Base-by-base conservation (phyloP, 106 monocot species). In the Allium fistulosum region DNA sequence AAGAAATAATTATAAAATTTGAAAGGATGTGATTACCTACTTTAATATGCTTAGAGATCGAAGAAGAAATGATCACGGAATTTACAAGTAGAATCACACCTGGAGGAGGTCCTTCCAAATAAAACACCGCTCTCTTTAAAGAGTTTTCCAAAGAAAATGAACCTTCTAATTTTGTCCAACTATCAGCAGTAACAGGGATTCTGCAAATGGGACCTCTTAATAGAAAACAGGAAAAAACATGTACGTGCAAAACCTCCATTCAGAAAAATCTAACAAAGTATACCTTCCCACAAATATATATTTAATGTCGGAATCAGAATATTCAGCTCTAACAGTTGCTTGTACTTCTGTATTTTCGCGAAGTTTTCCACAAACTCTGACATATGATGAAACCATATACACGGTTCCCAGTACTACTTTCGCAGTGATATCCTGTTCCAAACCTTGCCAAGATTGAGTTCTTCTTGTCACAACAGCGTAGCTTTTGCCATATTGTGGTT, bases 401-500 rank as follows among this genome's bases (percentile, higher is more conserved):
- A 71, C 76, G 6, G 53, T 58, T 61, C 75, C 76, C 57, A 62
- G 37, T 69, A 62, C 66, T 78, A 85, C 56, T 69, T 75, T 83
- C 61, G 65, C 73, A 7, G 91, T 91, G 48, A 95, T 81, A 28
- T 91, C 85, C 58, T 95, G 95, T 66, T 95, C 95, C 70, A 95
- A 64, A 49, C 91, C 95, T 76, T 95, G 91, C 95, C 88, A 91
- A 59, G 50, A 70, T 48, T 81, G 72, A 9, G 82, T 94, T 11
- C 94, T 79, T n/a, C 77, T 48, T 17, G 91, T 95, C 52, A 95
- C 79, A 46, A 95, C 83, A 53, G 77, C 77, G 71, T 95, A 88
- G 46, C 46, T 71, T 17, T 45, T 51, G 47, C 79, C 79, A 27
- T 75, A 71, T 57, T 73, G 57, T 26, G 84, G 72, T 13, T 72